Evolutionary conservation across 1,284 basidiomycete genomes (phyloP).

Genomic region (Phylloporus sp.): DNA sequence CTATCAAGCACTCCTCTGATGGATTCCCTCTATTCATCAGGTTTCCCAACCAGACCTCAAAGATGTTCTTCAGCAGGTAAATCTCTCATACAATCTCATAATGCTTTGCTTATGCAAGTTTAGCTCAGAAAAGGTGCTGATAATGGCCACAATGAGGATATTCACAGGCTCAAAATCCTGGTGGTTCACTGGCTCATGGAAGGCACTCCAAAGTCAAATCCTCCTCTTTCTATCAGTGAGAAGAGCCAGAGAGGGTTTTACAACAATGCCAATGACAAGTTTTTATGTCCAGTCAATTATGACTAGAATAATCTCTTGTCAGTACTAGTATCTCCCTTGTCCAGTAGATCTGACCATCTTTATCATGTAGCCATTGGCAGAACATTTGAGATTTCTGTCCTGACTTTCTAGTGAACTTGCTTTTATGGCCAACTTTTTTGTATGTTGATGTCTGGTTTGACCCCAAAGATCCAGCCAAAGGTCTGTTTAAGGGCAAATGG

Average conservation of each 20-base stretch:
- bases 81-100: no score
- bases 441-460: not conserved
- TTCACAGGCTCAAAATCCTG: not conserved
- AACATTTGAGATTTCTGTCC: not conserved
- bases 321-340: not conserved
- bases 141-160: not conserved
- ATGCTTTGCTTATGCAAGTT: not conserved
- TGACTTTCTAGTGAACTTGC: no score
- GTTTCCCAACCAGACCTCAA: not conserved
- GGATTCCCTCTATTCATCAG: no score
- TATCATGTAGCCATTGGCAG: not conserved
- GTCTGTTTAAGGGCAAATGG: not conserved
- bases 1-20: not conserved
- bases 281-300: not conserved
- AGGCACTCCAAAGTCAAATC: no score
- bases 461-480: not conserved
- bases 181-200: not conserved
- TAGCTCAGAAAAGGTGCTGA: not conserved
- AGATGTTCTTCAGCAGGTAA: not conserved
- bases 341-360: not conserved
- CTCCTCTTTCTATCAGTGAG: no score
- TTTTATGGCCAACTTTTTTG: not conserved
- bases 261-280: not conserved
- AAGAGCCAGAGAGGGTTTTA: no score
- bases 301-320: not conserved